phyloP scores from a whole-genome alignment of 192 early-diverging fungal genomes.

The Linnemannia elongata region DNA sequence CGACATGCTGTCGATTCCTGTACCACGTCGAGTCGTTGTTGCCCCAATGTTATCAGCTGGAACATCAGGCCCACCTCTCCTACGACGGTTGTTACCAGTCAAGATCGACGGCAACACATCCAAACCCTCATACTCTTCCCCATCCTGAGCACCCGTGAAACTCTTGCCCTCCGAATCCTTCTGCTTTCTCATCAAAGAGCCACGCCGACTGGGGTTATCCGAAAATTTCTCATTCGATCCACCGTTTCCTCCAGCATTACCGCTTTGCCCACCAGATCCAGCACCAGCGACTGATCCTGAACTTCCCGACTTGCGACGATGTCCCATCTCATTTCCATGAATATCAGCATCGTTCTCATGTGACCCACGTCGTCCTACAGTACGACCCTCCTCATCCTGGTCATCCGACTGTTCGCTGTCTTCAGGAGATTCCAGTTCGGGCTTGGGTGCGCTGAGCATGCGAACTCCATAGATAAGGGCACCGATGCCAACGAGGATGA shows the following conservation, averaged over 20 bases:
- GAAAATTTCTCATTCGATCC: not conserved
- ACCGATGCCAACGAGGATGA: constrained; percentile 67
- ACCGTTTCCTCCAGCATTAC: not conserved
- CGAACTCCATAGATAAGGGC: constrained; percentile 67
- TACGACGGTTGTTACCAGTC: not conserved
- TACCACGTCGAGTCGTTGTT: no score
- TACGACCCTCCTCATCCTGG: constrained; percentile 22
- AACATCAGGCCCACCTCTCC: not conserved
- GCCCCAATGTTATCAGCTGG: no score
- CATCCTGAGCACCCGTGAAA: not conserved
- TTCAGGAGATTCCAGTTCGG: constrained; percentile 21
- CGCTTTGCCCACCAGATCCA: not conserved
- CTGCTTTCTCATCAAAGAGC: not conserved
- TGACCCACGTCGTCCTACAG: constrained; percentile 20
- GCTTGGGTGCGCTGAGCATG: constrained; percentile 62
- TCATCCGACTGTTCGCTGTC: constrained; percentile 17
- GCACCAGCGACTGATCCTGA: not conserved
- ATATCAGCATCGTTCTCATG: not conserved
- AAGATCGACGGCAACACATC: not conserved
- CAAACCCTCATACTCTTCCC: not conserved
- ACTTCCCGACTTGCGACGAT: not conserved
- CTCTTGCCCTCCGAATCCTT: not conserved
- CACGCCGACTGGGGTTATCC: not conserved
- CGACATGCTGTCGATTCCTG: not conserved
- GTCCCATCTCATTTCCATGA: not conserved